Conservation (phyloP, 257 asterid species). For the Gardenia jasminoides region DNA sequence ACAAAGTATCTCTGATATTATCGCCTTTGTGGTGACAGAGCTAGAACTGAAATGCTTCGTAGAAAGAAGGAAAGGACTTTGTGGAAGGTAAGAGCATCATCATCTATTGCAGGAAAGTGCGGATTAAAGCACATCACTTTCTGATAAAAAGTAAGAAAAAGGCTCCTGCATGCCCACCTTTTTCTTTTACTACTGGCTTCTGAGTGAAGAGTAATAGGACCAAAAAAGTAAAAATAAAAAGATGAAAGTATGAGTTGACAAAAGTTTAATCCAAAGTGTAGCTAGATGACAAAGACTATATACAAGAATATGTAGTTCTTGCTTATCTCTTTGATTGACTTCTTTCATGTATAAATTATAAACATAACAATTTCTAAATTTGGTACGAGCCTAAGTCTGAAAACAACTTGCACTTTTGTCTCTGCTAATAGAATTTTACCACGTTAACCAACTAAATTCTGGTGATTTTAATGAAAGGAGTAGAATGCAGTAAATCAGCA, state of each 20-base stretch:
- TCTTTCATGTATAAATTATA: neutral
- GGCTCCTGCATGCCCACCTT: neutral
- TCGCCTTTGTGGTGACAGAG: slow-evolving; percentile 6
- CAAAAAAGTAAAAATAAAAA: neutral
- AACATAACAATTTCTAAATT: neutral
- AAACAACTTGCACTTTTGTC: neutral
- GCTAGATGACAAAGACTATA: neutral
- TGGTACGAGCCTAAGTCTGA: too few relatives aligned
- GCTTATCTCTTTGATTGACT: neutral
- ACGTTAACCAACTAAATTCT: neutral
- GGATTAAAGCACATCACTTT: slow-evolving; percentile 23
- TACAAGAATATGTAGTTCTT: neutral
- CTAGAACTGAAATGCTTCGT: neutral
- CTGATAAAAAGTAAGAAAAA: slow-evolving; percentile 9
- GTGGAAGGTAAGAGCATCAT: slow-evolving; percentile 16
- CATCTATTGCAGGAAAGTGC: neutral
- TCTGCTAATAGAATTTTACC: neutral
- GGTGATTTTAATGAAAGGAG: neutral
- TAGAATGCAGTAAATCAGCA: neutral
- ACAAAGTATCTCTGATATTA: neutral
- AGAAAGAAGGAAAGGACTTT: neutral
- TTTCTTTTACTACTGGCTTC: neutral
- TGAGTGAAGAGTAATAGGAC: neutral
- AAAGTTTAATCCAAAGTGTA: neutral
- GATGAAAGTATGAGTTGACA: neutral